A percentile compares a stretch with the other conserved stretches of the same genome.
Conservation (phyloP, 2,329 filamentous ascomycete species). For the Aspergillus caelatus region DNA sequence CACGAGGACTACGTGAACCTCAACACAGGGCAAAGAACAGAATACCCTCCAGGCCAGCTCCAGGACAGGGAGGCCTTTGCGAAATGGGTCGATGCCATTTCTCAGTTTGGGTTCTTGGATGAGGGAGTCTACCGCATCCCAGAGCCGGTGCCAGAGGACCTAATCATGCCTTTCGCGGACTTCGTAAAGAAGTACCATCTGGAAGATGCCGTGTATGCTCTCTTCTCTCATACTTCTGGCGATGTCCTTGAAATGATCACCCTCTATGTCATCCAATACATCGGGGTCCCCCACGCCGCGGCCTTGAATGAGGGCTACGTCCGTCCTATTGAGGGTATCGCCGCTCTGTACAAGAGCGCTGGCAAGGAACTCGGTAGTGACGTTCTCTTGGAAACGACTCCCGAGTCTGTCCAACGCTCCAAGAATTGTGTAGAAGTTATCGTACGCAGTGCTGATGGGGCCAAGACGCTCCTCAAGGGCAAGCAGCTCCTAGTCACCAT, state of each 20-base stretch:
- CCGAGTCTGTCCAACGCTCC: neutral
- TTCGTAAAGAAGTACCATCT: constrained; percentile 21
- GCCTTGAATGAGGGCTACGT: neutral
- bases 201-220: neutral
- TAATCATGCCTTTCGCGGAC: constrained; percentile 18
- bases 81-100: constrained; percentile 11
- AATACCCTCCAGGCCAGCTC: neutral
- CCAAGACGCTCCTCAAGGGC: neutral
- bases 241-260: constrained; percentile 2
- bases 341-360: constrained; percentile 4
- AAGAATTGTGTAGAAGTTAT: neutral
- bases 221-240: constrained; percentile 2
- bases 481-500: neutral
- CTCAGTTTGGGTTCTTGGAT: constrained; percentile 16
- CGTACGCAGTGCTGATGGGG: neutral
- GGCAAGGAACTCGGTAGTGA: constrained; percentile 26
- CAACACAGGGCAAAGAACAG: neutral
- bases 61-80: constrained; percentile 15
- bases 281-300: neutral
- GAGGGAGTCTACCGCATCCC: constrained; percentile 13
- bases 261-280: constrained; percentile 12
- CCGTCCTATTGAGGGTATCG: neutral
- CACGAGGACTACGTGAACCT: neutral
- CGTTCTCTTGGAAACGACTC: constrained; percentile 32
- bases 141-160: constrained; percentile 15